Evolutionary conservation across 495 filamentous ascomycete genomes (phyloP), one percentile per base, ranked within the genome.

Genomic region (Massariosphaeria phaeospora): DNA sequence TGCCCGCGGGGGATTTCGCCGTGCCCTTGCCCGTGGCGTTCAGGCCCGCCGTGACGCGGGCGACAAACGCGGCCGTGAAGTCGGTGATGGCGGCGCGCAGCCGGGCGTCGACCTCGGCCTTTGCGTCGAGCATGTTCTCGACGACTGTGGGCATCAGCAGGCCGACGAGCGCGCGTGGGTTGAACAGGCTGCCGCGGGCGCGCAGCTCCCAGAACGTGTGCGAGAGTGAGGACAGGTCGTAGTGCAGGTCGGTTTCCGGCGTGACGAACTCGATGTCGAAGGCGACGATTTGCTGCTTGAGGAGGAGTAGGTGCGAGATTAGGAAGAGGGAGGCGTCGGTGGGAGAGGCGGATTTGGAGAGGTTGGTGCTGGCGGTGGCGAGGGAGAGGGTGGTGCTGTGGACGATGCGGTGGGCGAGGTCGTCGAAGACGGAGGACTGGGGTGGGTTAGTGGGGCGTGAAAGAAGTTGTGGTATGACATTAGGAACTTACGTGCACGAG

Each of bases 251-350:
- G 27, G 87, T 84, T 27, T 86, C 64, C 18, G 61, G 61, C 15
- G 66, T 81, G 38, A 90, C 87, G 60, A 86, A 91, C 67, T 86
- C 83, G 51, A 96, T 93, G 71, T 96, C 90, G 57, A 95, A 90
- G 15, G 89, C 88, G 30, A 95, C 80, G 25, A 96, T 88, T 59
- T 91, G 85, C 59, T 91, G 89, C 63, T 95, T 95, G 10, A 96
- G 80, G 55, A 94, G 82, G 33, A 95, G 83, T 2, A 96, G 76
- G 66, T 96, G 91, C 59, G 88, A 90, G 70, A 96, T 84, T 55
- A 94, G 80, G 70, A 96, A 96, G 26, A 96, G 78, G 58, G 89
- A 83, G 0, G 81, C 79, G 67, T 93, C 86, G 5, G 73, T 73
- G 3, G 75, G 66, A 13, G 76, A 75, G 41, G 50, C 39, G 26